Percentiles rank a stretch among this genome's conserved stretches.
Conservation (phyloP, 176 grass and related monocot genomes). For the Alloteropsis semialata region DNA sequence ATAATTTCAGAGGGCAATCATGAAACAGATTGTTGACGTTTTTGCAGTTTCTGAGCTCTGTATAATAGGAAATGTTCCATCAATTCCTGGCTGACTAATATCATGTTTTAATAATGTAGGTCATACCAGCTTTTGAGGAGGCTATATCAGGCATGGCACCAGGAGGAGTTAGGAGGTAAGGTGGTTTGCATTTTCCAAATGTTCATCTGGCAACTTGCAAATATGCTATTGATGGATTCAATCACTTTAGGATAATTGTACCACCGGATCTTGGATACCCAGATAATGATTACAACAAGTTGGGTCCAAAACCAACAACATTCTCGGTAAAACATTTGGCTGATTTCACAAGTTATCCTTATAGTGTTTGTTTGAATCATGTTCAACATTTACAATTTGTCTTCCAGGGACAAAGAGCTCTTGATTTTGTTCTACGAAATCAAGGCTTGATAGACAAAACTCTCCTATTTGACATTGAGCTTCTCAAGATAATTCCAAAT, state of each 20-base stretch:
- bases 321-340: constrained; percentile 58
- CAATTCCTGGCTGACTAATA: constrained; percentile 18
- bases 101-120: constrained; percentile 41
- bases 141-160: constrained; percentile 74
- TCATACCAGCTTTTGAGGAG: constrained; percentile 99
- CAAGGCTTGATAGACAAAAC: constrained; percentile 98
- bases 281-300: constrained; percentile 73
- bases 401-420: constrained; percentile 84
- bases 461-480: constrained; percentile 94
- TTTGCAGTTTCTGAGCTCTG: constrained; percentile 4
- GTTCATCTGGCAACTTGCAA: not conserved
- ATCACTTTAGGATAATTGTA: constrained; percentile 73
- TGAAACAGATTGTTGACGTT: not conserved
- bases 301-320: constrained; percentile 79
- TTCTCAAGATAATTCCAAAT: constrained; percentile 73
- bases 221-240: not conserved
- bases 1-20: not conserved
- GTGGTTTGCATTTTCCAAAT: not conserved
- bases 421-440: constrained; percentile 92
- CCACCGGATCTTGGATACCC: constrained; percentile 91
- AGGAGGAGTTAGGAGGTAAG: constrained; percentile 82
- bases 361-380: not conserved
- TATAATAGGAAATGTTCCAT: not conserved
- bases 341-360: not conserved
- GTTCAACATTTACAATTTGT: constrained; percentile 8